phyloP scores from a whole-genome alignment of 257 asterid species.

The Mentha longifolia region DNA sequence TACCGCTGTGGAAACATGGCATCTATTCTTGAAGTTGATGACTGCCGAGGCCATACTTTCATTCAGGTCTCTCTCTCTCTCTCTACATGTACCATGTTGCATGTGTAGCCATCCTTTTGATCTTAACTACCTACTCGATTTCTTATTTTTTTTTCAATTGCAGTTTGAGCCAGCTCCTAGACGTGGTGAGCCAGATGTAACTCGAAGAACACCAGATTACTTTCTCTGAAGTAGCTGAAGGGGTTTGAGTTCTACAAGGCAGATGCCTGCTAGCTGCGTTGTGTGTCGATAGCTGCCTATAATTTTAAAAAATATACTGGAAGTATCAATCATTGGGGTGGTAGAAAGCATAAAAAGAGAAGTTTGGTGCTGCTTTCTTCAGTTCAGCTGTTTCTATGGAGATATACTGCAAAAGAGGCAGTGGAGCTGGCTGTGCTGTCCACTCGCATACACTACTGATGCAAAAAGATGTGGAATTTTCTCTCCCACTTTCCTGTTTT shows the following conservation, averaged over 20 bases:
- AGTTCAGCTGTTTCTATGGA: conserved; percentile 28
- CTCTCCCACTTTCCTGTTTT: conserved; percentile 32
- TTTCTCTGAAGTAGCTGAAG: conserved; percentile 56
- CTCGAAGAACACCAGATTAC: conserved; percentile 89
- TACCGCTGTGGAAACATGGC: conserved; percentile 94
- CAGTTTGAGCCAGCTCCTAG: conserved; percentile 95
- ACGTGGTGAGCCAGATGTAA: conserved; percentile 87
- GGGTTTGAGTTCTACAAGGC: conserved; percentile 28
- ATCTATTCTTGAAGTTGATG: conserved; percentile 81
- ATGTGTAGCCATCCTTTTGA: not conserved
- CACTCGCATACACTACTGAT: conserved; percentile 21
- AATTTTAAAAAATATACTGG: conserved; percentile 22
- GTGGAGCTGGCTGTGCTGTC: conserved; percentile 31
- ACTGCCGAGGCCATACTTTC: conserved; percentile 68
- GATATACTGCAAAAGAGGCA: conserved; percentile 30
- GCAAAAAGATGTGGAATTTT: conserved; percentile 18
- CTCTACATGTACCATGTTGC: not conserved
- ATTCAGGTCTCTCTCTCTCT: conserved; percentile 60
- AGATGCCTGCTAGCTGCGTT: conserved; percentile 40
- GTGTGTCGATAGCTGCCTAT: conserved; percentile 38
- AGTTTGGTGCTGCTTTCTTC: conserved; percentile 29
- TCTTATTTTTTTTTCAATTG: conserved; percentile 6
- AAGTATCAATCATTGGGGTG: conserved; percentile 27
- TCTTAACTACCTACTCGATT: not conserved
- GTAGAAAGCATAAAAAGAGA: conserved; percentile 33